phyloP scores from a whole-genome alignment of 192 early-diverging fungal species.

The Coemansia sp. region DNA sequence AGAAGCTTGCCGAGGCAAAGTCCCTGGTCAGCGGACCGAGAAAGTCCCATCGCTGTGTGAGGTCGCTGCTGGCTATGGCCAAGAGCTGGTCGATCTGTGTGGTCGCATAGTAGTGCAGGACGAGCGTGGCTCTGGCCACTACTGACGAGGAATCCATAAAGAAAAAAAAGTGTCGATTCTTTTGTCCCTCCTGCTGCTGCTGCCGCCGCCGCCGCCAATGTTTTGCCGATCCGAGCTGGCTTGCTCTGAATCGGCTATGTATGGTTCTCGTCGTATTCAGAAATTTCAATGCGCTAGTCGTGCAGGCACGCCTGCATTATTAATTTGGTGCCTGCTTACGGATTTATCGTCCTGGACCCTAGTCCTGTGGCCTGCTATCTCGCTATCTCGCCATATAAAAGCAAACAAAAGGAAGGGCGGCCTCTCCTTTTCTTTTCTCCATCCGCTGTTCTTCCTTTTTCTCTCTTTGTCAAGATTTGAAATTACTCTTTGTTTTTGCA shows the following conservation, averaged over 20 bases:
- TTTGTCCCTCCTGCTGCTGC: neutral
- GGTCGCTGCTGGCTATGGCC: slow-evolving; percentile 9
- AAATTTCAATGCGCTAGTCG: neutral
- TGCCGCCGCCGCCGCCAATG: neutral
- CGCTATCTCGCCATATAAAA: neutral
- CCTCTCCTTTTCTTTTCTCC: neutral
- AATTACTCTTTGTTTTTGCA: neutral
- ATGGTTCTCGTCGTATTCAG: no score
- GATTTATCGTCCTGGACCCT: neutral
- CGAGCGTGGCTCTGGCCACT: slow-evolving; percentile 13
- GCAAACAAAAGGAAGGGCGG: neutral
- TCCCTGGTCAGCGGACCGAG: slow-evolving; percentile 18
- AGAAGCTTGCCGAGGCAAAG: neutral
- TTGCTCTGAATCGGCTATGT: no score
- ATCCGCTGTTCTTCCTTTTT: neutral
- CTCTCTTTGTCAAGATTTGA: neutral
- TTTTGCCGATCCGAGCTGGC: neutral
- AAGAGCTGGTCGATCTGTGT: slow-evolving; percentile 47
- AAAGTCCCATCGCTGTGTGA: slow-evolving; percentile 50
- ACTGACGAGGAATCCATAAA: neutral
- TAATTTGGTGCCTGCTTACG: neutral
- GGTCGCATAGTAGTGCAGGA: slow-evolving; percentile 24
- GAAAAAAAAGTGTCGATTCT: neutral
- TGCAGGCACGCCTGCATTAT: neutral
- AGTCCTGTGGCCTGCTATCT: neutral